Conservation (phyloP, 2,329 filamentous ascomycete genomes). For the Diaporthe humulicola region DNA sequence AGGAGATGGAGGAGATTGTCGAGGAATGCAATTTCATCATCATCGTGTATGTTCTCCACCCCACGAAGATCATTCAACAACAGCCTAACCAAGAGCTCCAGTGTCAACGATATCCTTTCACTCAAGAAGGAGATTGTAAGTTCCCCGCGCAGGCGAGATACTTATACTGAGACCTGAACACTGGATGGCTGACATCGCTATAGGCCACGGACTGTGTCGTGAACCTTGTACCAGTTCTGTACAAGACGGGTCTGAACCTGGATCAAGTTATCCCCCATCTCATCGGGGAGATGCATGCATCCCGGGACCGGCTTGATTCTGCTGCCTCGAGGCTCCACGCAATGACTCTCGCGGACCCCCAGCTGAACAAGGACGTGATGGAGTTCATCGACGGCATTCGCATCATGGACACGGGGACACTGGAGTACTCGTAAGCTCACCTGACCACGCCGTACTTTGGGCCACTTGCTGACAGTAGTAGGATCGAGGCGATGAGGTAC, state of each 20-base stretch:
- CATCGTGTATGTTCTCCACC: conserved; percentile 39
- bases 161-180: not conserved
- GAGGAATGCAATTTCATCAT: conserved; percentile 42
- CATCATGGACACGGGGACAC: conserved; percentile 48
- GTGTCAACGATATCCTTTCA: conserved; percentile 43
- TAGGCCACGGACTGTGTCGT: conserved; percentile 43
- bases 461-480: conserved; percentile 41
- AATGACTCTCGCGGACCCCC: conserved; percentile 37
- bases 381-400: conserved; percentile 50
- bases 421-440: conserved; percentile 51
- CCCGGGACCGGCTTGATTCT: conserved; percentile 37
- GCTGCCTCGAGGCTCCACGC: conserved; percentile 27
- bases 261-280: conserved; percentile 29
- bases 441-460: too few relatives aligned
- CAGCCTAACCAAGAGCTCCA: conserved; percentile 4
- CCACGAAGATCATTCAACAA: fast-evolving
- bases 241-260: conserved; percentile 34
- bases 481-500: conserved; percentile 51
- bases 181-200: not conserved
- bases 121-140: conserved; percentile 44
- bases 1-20: conserved; percentile 40
- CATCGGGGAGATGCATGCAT: conserved; percentile 35
- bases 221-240: conserved; percentile 42
- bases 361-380: conserved; percentile 38
- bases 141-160: not conserved